Base-by-base conservation (phyloP, 202 grass and related monocot species). In the Dendrocalamus latiflorus region DNA sequence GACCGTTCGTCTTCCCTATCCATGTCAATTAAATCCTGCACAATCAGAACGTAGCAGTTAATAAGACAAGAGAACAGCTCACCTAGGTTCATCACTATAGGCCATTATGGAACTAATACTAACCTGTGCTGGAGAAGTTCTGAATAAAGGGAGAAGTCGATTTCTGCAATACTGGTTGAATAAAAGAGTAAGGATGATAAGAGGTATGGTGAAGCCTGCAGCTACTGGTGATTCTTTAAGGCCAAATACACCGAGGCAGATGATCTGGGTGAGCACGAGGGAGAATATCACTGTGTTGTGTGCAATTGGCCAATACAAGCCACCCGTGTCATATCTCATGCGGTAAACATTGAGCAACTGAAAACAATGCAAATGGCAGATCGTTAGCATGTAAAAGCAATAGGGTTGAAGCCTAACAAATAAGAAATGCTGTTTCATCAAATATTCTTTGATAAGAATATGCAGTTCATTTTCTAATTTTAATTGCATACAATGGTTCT, bases 131-230 rank as follows among this genome's bases (percentile, higher is more conserved):
- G 89, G 86, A 41, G 73, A 89, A 51, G 83, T 93, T 30, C 43
- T 85, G 91, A 98, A 98, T 53, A 93, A 73, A 48, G 91, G 93
- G 59, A 93, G 81, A 74, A 99, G 89, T 6, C 83, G 85, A 8
- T 90, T 88, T 84, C 96, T 89, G 71, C 96, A 99, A 28, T 99
- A 99, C 67, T 93, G 91, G n/a, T 99, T 95, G 76, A 99, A 99
- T n/a, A n/a, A n/a, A n/a, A n/a, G n/a, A n/a, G n/a, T n/a, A n/a
- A n/a, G n/a, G n/a, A n/a, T n/a, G n/a, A n/a, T n/a, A n/a, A n/a
- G n/a, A n/a, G n/a, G n/a, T n/a, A n/a, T n/a, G n/a, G n/a, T n/a
- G n/a, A n/a, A n/a, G n/a, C n/a, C n/a, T n/a, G n/a, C n/a, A n/a
- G n/a, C n/a, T n/a, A n/a, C n/a, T n/a, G n/a, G n/a, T n/a, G n/a